These are phyloP conservation scores for Talaromyces sp. DNA, from an alignment of 2,329 filamentous ascomycete species.

Conservation along the genomic window DNA sequence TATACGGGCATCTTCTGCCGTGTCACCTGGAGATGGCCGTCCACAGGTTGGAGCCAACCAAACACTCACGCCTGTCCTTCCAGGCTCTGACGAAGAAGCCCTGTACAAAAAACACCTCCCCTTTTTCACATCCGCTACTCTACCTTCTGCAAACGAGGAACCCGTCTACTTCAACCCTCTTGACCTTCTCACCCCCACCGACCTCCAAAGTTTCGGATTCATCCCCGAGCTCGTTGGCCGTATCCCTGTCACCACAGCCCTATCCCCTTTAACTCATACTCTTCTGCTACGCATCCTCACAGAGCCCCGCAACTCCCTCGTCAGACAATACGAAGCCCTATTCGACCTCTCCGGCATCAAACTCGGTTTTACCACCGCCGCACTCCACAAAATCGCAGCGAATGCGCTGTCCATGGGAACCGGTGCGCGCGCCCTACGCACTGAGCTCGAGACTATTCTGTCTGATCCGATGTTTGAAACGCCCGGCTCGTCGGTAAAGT, in stretches of 20 bases:
- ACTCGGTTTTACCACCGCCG: slow-evolving; percentile 74
- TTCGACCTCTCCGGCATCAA: slow-evolving; percentile 75
- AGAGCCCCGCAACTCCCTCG: slow-evolving; percentile 81
- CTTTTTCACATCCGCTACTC: slow-evolving; percentile 55
- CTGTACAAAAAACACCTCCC: slow-evolving; percentile 56
- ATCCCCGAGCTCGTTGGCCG: slow-evolving; percentile 96
- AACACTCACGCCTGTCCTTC: slow-evolving; percentile 47
- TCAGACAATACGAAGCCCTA: slow-evolving; percentile 82
- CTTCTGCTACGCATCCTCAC: slow-evolving; percentile 81
- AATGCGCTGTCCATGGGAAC: slow-evolving; percentile 66
- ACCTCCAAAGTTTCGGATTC: slow-evolving; percentile 80
- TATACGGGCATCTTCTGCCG: slow-evolving; percentile 52
- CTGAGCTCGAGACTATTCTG: slow-evolving; percentile 73
- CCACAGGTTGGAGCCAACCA: slow-evolving; percentile 15
- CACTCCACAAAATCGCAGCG: slow-evolving; percentile 75
- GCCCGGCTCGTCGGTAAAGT: slow-evolving; percentile 60
- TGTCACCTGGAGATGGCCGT: slow-evolving; percentile 21
- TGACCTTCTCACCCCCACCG: slow-evolving; percentile 67
- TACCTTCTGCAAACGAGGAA: slow-evolving; percentile 30
- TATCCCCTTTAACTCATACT: slow-evolving; percentile 66
- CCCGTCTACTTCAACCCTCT: slow-evolving; percentile 54
- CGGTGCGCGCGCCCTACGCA: slow-evolving; percentile 72
- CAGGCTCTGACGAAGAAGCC: slow-evolving; percentile 61
- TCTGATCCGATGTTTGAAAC: slow-evolving; percentile 78
- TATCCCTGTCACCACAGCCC: slow-evolving; percentile 80